Conservation (phyloP, 441 rosid species). For the Aquilaria agallochum region DNA sequence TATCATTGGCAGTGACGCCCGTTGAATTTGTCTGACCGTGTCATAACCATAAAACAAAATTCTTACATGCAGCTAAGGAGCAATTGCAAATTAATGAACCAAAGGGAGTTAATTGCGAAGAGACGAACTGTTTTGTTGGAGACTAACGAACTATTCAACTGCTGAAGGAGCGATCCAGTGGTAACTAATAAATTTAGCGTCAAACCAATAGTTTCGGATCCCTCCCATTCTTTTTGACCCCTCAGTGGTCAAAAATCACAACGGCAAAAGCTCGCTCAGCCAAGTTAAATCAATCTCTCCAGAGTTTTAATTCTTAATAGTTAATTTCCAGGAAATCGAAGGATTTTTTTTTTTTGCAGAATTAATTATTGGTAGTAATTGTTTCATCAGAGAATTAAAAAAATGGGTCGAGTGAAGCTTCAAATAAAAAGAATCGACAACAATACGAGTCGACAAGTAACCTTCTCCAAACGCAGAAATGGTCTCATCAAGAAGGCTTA, state of each 20-base stretch:
- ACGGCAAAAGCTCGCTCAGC: not conserved
- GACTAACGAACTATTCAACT: conserved; percentile 10
- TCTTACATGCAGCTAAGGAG: too few relatives aligned
- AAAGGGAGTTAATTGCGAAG: too few relatives aligned
- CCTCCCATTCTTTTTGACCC: not conserved
- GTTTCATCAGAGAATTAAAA: too few relatives aligned
- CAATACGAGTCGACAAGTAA: conserved; percentile 61
- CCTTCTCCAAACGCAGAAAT: conserved; percentile 78
- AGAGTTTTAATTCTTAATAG: not conserved
- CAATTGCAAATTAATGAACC: too few relatives aligned
- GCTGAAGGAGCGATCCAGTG: not conserved
- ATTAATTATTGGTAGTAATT: not conserved
- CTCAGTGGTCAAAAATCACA: not conserved
- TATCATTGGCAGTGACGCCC: too few relatives aligned
- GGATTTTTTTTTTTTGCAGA: not conserved
- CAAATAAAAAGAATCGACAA: conserved; percentile 63
- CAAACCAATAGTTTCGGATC: conserved; percentile 3
- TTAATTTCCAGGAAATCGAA: not conserved
- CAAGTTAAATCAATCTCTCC: not conserved
- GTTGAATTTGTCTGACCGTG: too few relatives aligned
- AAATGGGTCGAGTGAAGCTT: conserved; percentile 64
- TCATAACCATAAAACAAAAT: too few relatives aligned
- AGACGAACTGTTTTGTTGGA: too few relatives aligned
- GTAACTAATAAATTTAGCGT: not conserved
- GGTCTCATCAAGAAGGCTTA: conserved; percentile 89